These are phyloP conservation scores for Aspergillus chevalieri DNA, from an alignment of 2,329 filamentous ascomycete species.

Conservation along the genomic window DNA sequence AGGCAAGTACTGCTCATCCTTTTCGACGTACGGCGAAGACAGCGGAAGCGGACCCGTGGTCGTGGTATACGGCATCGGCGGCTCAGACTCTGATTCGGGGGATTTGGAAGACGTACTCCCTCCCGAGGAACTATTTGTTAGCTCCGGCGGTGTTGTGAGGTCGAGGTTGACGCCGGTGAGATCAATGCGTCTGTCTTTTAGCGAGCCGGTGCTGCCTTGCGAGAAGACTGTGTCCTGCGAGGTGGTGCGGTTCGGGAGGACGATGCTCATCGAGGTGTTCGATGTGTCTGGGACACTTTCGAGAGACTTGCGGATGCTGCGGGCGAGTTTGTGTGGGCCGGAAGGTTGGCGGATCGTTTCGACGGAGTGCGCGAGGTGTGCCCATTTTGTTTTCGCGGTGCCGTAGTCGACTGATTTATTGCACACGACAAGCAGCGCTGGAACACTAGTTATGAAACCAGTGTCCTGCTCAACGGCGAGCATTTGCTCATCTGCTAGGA, in stretches of 20 bases:
- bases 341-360: constrained; percentile 36
- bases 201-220: not conserved
- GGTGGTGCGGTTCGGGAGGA: not conserved
- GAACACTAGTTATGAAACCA: constrained; percentile 12
- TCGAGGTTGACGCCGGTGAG: not conserved
- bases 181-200: not conserved
- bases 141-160: constrained; percentile 6
- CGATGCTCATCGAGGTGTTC: not conserved
- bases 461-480: constrained; percentile 16
- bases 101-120: not conserved
- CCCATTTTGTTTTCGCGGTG: constrained; percentile 21
- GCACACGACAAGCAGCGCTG: constrained; percentile 34
- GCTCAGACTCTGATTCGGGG: constrained; percentile 1
- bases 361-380: constrained; percentile 26
- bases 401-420: constrained; percentile 31
- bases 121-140: not conserved
- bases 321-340: constrained; percentile 37
- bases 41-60: constrained; percentile 1
- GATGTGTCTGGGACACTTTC: constrained; percentile 1
- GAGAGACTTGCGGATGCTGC: constrained; percentile 27
- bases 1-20: too few relatives aligned
- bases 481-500: constrained; percentile 29
- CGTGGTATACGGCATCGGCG: constrained; percentile 4
- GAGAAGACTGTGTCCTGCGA: not conserved
- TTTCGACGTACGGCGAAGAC: not conserved